A percentile compares a stretch with the other conserved stretches of the same genome.
phyloP scores from a whole-genome alignment of 2,329 filamentous ascomycete genomes.

The Fusarium sp. region DNA sequence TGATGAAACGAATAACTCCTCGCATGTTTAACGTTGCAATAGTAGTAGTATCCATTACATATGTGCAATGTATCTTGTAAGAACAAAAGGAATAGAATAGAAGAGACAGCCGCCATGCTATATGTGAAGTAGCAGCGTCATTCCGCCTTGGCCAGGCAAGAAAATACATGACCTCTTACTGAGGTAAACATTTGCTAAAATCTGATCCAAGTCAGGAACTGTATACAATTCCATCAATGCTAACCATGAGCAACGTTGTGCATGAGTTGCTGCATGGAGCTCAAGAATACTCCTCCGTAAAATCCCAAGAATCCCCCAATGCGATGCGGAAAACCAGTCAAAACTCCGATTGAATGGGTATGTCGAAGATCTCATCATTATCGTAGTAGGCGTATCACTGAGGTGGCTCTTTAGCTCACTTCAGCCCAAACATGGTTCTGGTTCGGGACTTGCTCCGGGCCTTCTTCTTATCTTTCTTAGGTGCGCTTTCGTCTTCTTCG shows the following conservation, averaged over 20 bases:
- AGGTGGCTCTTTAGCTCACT: constrained; percentile 34
- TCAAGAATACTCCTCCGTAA: constrained; percentile 28
- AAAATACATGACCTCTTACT: constrained; percentile 11
- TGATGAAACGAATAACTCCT: neutral
- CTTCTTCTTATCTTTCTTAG: constrained; percentile 67
- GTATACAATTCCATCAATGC: constrained; percentile 9
- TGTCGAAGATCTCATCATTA: constrained; percentile 47
- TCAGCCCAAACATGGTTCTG: constrained; percentile 73
- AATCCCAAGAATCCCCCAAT: constrained; percentile 28
- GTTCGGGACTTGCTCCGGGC: constrained; percentile 78
- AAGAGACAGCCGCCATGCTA: constrained; percentile 6
- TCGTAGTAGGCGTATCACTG: constrained; percentile 38
- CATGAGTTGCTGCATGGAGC: constrained; percentile 15
- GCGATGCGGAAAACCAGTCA: constrained; percentile 41
- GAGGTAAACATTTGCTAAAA: constrained; percentile 33
- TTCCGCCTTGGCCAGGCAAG: constrained; percentile 14
- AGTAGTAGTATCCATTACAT: constrained; percentile 7
- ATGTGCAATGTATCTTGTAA: constrained; percentile 29
- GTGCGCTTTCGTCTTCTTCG: constrained; percentile 67
- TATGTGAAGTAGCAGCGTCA: constrained; percentile 9
- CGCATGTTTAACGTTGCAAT: constrained; percentile 7
- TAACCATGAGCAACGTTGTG: constrained; percentile 15
- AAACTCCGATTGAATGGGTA: constrained; percentile 49
- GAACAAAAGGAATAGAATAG: constrained; percentile 31
- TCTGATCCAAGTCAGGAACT: constrained; percentile 18